Percentiles rank a stretch among this genome's conserved stretches.
These are phyloP conservation scores for Gossypium aridum DNA, from an alignment of 441 rosid species.

Conservation along the genomic window DNA sequence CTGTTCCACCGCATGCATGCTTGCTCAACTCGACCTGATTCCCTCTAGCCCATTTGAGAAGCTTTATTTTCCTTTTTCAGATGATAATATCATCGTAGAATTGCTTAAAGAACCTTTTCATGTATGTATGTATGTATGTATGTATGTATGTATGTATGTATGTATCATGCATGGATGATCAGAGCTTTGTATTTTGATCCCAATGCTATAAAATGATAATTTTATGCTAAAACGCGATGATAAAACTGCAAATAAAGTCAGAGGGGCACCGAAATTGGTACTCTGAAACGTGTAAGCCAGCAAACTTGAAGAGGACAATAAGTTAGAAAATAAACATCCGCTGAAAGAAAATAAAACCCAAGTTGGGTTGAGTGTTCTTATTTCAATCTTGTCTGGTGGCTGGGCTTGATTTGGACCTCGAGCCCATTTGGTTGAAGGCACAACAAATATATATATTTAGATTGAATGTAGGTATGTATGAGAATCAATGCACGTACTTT, in stretches of 20 bases:
- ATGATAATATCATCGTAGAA: neutral
- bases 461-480: neutral
- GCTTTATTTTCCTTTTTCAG: neutral
- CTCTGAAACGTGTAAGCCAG: too few species aligned
- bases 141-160: neutral
- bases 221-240: too few species aligned
- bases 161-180: neutral
- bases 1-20: neutral
- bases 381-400: neutral
- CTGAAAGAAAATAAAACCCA: too few species aligned
- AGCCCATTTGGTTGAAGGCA: neutral
- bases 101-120: neutral
- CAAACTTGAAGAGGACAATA: too few species aligned
- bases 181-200: neutral
- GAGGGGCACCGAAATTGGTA: too few species aligned
- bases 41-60: neutral
- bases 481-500: neutral
- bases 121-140: neutral
- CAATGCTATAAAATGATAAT: too few species aligned
- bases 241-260: too few species aligned
- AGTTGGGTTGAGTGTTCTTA: too few species aligned
- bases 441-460: neutral
- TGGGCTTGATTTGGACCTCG: neutral
- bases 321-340: too few species aligned
- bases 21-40: neutral